Percentiles rank a stretch among this genome's conserved stretches.
Evolutionary conservation across 1,139 yeast species (phyloP).

Genomic region (Meyerozyma guilliermondii): DNA sequence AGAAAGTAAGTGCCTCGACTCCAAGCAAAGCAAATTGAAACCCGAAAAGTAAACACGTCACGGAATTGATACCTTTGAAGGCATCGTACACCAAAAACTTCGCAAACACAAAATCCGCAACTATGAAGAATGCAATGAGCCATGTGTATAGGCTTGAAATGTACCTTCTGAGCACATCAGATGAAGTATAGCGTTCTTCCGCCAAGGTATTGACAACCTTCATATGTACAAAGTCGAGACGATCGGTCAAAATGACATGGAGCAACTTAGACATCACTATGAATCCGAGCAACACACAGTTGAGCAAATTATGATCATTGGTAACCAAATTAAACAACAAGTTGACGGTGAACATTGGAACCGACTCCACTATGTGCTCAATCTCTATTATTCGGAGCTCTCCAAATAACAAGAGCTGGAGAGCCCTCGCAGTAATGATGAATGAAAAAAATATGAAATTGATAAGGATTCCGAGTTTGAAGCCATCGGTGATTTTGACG

Average conservation of each 20-base stretch:
- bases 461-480: slow-evolving; percentile 27
- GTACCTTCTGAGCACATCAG: slow-evolving; percentile 20
- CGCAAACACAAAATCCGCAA: slow-evolving; percentile 50
- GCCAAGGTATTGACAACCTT: slow-evolving; percentile 24
- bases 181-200: slow-evolving; percentile 25
- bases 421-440: slow-evolving; percentile 34
- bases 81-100: slow-evolving; percentile 56
- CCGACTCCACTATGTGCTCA: slow-evolving; percentile 69
- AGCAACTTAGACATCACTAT: slow-evolving; percentile 59
- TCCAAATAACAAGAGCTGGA: slow-evolving; percentile 63
- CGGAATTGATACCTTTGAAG: slow-evolving; percentile 46
- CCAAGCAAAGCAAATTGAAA: slow-evolving; percentile 70
- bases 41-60: slow-evolving; percentile 58
- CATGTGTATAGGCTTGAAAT: slow-evolving; percentile 18
- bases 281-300: slow-evolving; percentile 35
- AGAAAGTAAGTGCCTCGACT: slow-evolving; percentile 47
- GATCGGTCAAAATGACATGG: slow-evolving; percentile 67
- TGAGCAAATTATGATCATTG: slow-evolving; percentile 50
- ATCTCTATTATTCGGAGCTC: slow-evolving; percentile 68
- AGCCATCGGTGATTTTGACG: slow-evolving; percentile 31
- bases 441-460: slow-evolving; percentile 32
- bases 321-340: slow-evolving; percentile 60
- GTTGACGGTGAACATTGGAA: slow-evolving; percentile 54
- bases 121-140: slow-evolving; percentile 36
- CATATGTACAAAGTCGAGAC: slow-evolving; percentile 52